Conservation (phyloP, 305 asterid species). For the Fraxinus dipetala region DNA sequence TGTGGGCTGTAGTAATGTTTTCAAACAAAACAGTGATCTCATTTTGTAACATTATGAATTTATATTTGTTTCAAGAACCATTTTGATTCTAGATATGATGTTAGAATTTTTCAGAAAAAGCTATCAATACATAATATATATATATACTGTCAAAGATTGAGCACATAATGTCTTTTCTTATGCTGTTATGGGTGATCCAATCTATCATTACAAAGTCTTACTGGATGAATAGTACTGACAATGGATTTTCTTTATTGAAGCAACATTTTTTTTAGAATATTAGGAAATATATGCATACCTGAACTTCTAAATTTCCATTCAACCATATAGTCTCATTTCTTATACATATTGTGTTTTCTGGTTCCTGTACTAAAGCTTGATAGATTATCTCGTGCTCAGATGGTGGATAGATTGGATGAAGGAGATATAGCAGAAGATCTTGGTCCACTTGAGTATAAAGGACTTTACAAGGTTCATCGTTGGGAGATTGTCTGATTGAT, state of each 20-base stretch:
- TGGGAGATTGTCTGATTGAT: slow-evolving; percentile 23
- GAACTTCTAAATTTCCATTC: slow-evolving; percentile 17
- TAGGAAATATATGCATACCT: neutral
- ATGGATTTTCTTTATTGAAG: neutral
- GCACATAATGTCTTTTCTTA: neutral
- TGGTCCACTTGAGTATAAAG: slow-evolving; percentile 77
- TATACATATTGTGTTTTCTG: slow-evolving; percentile 1
- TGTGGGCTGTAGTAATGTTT: neutral
- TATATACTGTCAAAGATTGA: neutral
- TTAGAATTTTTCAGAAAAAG: neutral
- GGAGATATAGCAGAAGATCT: slow-evolving; percentile 61
- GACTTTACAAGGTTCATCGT: slow-evolving; percentile 75
- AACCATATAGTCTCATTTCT: slow-evolving; percentile 12
- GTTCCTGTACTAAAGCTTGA: slow-evolving; percentile 10
- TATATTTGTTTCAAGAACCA: neutral
- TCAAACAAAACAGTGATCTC: slow-evolving; percentile 8
- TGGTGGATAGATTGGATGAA: slow-evolving; percentile 88
- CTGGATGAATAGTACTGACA: neutral
- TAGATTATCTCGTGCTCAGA: slow-evolving; percentile 38
- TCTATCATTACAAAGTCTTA: neutral
- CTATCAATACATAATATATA: neutral
- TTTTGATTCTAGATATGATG: neutral
- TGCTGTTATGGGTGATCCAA: neutral
- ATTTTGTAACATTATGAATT: neutral
- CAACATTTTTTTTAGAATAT: neutral